Percentiles rank a stretch among this genome's conserved stretches.
Evolutionary conservation across 768 basidiomycete species (phyloP).

Genomic region (Termitomyces sp.): DNA sequence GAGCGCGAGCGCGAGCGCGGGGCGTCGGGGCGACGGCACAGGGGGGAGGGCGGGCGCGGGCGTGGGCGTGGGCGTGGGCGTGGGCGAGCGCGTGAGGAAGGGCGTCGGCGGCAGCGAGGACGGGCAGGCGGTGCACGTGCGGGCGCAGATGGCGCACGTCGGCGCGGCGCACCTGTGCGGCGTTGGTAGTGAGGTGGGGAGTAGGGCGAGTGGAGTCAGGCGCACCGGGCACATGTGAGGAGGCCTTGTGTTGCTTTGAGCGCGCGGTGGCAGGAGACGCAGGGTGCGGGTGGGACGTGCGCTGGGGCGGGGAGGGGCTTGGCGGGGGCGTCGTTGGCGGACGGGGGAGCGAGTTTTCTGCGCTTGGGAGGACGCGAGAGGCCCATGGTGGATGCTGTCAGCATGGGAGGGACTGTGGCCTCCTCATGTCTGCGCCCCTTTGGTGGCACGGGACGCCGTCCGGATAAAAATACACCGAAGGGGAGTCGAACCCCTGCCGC

Average conservation of each 20-base stretch:
- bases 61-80: constrained; percentile 32
- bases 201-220: no score
- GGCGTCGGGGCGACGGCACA: constrained; percentile 21
- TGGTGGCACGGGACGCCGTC: background rate
- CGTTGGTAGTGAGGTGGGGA: no score
- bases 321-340: background rate
- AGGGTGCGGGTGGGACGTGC: no score
- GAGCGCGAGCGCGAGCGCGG: constrained; percentile 22
- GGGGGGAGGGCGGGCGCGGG: constrained; percentile 25
- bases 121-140: constrained; percentile 33
- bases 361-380: constrained; percentile 23
- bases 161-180: constrained; percentile 35
- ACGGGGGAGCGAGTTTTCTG: constrained; percentile 16
- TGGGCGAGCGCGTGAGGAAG: constrained; percentile 31
- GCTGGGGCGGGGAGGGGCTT: background rate
- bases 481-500: constrained; percentile 79
- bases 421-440: constrained; percentile 9
- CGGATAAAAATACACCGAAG: constrained; percentile 42
- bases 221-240: constrained; percentile 21
- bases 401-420: constrained; percentile 5
- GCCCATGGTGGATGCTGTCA: constrained; percentile 8
- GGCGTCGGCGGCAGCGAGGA: constrained; percentile 34
- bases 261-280: constrained; percentile 24
- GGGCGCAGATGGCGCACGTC: constrained; percentile 39
- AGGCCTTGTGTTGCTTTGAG: constrained; percentile 16